A percentile compares a stretch with the other conserved stretches of the same genome.
Evolutionary conservation across 306 rosid species (phyloP).

Genomic region (Quercus agrifolia): DNA sequence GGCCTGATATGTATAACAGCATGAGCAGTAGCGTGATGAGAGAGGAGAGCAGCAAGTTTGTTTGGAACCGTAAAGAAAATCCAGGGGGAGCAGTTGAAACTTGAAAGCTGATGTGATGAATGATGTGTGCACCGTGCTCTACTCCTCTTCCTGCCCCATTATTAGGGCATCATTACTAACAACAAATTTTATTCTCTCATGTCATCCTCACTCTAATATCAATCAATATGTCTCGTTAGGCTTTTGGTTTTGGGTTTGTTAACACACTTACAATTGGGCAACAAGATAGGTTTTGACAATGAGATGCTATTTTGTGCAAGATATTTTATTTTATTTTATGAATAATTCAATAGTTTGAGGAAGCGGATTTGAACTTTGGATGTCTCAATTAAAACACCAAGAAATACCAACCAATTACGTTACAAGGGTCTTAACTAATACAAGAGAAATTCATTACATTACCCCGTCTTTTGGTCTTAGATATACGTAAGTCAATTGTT

Average conservation of each 20-base stretch:
- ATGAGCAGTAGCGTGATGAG: background rate
- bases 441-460: too few relatives aligned
- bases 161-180: too few relatives aligned
- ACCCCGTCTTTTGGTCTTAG: too few relatives aligned
- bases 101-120: slow-evolving; percentile 31
- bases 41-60: slow-evolving; percentile 34
- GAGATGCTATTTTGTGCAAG: too few relatives aligned
- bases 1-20: background rate
- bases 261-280: background rate
- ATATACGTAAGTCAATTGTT: too few relatives aligned
- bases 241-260: background rate
- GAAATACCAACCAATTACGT: too few relatives aligned
- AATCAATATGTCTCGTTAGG: background rate
- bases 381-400: too few relatives aligned
- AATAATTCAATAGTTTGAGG: too few relatives aligned
- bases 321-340: too few relatives aligned
- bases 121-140: slow-evolving; percentile 6
- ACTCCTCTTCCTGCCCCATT: background rate
- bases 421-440: too few relatives aligned
- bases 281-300: too few relatives aligned
- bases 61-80: background rate
- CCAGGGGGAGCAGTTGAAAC: slow-evolving; percentile 39
- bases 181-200: background rate
- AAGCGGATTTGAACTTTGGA: too few relatives aligned
- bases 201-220: background rate